Percentiles rank a stretch among this genome's conserved stretches.
Conservation (phyloP, 2,329 filamentous ascomycete genomes). For the Lasiodiplodia sp. region DNA sequence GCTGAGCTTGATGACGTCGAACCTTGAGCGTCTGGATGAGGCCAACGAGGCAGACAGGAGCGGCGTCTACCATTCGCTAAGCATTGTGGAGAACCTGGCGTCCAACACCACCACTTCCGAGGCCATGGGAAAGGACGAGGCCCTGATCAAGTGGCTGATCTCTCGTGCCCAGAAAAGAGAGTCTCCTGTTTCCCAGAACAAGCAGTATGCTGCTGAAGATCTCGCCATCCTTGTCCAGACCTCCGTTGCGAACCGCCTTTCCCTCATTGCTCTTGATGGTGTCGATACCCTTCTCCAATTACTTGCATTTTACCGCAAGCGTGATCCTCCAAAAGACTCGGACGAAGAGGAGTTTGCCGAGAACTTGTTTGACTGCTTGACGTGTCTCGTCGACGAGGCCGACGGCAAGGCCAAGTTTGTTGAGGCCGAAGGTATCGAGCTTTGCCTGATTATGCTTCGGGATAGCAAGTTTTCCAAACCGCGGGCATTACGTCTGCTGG, state of each 20-base stretch:
- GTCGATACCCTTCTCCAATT: constrained; percentile 83
- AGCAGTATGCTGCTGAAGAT: constrained; percentile 92
- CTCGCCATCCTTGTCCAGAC: constrained; percentile 87
- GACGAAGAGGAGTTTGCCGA: constrained; percentile 96
- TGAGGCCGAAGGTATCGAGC: constrained; percentile 89
- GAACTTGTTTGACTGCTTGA: constrained; percentile 87
- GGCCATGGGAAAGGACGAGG: constrained; percentile 72
- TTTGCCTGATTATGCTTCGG: constrained; percentile 89
- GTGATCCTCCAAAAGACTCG: constrained; percentile 82
- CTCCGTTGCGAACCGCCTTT: constrained; percentile 69
- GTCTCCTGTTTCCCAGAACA: constrained; percentile 79
- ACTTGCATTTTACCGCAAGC: constrained; percentile 82
- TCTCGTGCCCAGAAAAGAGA: constrained; percentile 75
- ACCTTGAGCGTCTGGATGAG: constrained; percentile 82
- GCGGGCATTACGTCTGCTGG: constrained; percentile 79
- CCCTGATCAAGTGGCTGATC: constrained; percentile 79
- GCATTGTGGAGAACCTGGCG: constrained; percentile 84
- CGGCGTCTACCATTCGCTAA: constrained; percentile 85
- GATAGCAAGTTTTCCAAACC: constrained; percentile 85
- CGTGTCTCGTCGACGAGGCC: constrained; percentile 78
- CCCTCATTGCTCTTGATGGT: constrained; percentile 70
- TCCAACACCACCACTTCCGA: constrained; percentile 74
- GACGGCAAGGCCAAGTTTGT: constrained; percentile 81
- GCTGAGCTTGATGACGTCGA: constrained; percentile 75
- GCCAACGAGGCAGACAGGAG: constrained; percentile 73